A percentile compares a stretch with the other conserved stretches of the same genome.
Evolutionary conservation across 805 yeast species (phyloP).

Genomic region (Wickerhamomyces ciferrii): DNA sequence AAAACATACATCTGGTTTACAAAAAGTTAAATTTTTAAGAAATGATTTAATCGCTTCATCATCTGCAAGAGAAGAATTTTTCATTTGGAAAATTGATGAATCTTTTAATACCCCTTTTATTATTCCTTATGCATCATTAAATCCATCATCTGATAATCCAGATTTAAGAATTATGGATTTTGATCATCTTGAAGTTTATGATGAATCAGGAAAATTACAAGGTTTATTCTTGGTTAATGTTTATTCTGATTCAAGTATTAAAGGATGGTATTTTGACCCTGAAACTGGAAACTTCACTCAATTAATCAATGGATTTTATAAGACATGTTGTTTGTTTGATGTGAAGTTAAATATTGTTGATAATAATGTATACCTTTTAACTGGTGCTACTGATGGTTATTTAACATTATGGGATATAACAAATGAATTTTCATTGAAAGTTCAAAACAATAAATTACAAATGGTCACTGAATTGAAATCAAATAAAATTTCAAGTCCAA

Average conservation of each 20-base stretch:
- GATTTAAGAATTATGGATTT: constrained; percentile 92
- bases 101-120: constrained; percentile 38
- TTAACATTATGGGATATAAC: constrained; percentile 57
- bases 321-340: constrained; percentile 73
- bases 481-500: constrained; percentile 20
- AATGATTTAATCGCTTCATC: constrained; percentile 44
- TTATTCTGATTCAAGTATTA: constrained; percentile 80
- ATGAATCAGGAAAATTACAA: constrained; percentile 15
- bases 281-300: constrained; percentile 32
- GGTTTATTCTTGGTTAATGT: constrained; percentile 62
- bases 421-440: constrained; percentile 14
- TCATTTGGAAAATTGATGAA: constrained; percentile 62
- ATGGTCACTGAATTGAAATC: background rate
- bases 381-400: constrained; percentile 83
- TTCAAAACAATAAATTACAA: constrained; percentile 7
- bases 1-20: constrained; percentile 87
- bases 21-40: constrained; percentile 59
- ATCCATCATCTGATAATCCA: constrained; percentile 55
- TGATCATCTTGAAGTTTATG: constrained; percentile 38
- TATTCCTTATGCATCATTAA: constrained; percentile 44
- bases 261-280: constrained; percentile 51
- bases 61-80: constrained; percentile 86
- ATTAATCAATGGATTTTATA: constrained; percentile 47
- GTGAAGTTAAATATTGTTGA: constrained; percentile 38
- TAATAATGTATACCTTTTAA: constrained; percentile 32